Evolutionary conservation across 2,329 filamentous ascomycete genomes (phyloP), one percentile per base, ranked within the genome.

Genomic region (Dactylonectria macrodidyma): DNA sequence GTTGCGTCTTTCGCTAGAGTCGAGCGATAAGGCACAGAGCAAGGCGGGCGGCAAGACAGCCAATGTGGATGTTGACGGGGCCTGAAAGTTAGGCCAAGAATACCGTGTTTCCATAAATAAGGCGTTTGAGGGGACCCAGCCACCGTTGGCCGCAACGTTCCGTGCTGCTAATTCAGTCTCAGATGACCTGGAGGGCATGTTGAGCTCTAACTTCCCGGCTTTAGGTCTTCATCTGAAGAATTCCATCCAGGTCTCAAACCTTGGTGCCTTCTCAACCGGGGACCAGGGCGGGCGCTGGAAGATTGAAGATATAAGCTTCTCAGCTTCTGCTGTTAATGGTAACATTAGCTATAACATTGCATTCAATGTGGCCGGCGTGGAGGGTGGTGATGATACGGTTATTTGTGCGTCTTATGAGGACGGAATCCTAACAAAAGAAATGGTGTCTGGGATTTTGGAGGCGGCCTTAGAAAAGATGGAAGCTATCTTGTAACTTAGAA

Each of bases 241-340:
- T 1, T 41, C 52, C 3, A 36, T 72, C 16, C 59, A 66, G 14
- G 52, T 72, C 12, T 71, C 70, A 0, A 72, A 72, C 12, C 48
- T 72, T 0, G 69, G 69, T 0, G 46, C 33, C 0, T 70, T 71
- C 38, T 30, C 50, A 8, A 19, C 34, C 5, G 41, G 47, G 3
- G 24, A 59, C 3, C 16, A 30, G 4, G 30, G 3, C 5, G 36
- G 58, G 3, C 51, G 24, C 10, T 73, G 71, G 70, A 57, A 30
- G n/a, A 67, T 73, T 9, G 67, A 71, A 6, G 70, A 72, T 3
- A 65, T 70, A 60, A 46, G 51, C 5, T 73, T 73, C 36, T 73
- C 71, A 4, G 65, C 70, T 14, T 47, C 65, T 3, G 51, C 65
- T 0, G 60, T 73, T 0, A 68, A 72, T 30, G 70, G 65, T 0